Conservation (phyloP, 305 asterid species). For the Coffea humblotiana region DNA sequence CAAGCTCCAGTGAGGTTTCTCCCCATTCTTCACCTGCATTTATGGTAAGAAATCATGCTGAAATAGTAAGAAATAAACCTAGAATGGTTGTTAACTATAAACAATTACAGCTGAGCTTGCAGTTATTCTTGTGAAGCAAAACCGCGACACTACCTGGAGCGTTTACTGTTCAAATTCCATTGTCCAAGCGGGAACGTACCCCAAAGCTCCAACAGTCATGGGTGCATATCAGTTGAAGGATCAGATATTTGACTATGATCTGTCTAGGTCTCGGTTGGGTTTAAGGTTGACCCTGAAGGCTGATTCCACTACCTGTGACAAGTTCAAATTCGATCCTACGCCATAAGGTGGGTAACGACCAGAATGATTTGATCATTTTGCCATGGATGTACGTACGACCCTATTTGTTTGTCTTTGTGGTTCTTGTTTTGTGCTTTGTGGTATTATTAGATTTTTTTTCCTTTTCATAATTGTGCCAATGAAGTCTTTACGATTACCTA, state of each 20-base stretch:
- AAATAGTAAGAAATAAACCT: no score
- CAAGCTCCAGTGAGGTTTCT: no score
- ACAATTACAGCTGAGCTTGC: no score
- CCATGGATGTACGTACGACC: neutral
- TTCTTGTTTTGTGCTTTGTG: neutral
- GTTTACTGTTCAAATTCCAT: conserved; percentile 38
- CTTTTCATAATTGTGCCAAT: neutral
- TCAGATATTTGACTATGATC: conserved; percentile 54
- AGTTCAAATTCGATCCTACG: conserved; percentile 23
- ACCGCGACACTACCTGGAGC: conserved; percentile 37
- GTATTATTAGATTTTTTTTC: neutral
- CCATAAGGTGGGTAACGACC: neutral
- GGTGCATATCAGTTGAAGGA: conserved; percentile 66
- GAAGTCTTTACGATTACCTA: no score
- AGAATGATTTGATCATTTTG: neutral
- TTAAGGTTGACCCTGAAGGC: conserved; percentile 39
- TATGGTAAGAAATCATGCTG: no score
- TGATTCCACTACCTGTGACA: conserved; percentile 29
- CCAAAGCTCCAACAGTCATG: conserved; percentile 50
- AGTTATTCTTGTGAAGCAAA: conserved; percentile 31
- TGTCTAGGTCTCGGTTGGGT: conserved; percentile 41
- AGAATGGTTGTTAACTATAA: no score
- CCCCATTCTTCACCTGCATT: no score
- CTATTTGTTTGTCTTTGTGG: neutral
- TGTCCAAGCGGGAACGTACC: conserved; percentile 44